Percentiles rank a stretch among this genome's conserved stretches.
Conservation (phyloP, 2,329 filamentous ascomycete genomes). For the Fusarium tanahbumbuense region DNA sequence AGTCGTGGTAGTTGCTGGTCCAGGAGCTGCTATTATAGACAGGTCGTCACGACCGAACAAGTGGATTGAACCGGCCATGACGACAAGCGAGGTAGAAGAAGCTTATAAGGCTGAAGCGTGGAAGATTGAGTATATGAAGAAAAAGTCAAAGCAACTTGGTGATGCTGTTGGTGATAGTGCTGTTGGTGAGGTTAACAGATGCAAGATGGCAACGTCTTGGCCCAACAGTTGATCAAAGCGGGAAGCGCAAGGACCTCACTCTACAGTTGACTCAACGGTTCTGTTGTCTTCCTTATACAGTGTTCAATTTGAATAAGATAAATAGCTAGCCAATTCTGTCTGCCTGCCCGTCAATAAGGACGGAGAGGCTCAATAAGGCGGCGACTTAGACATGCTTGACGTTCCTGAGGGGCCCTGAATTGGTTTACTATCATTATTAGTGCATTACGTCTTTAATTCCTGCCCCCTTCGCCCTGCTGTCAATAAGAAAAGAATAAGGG, state of each 20-base stretch:
- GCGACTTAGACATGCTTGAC: conserved; percentile 22
- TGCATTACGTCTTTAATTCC: not conserved
- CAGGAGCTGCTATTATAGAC: conserved; percentile 39
- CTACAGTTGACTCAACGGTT: not conserved
- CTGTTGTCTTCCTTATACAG: conserved; percentile 26
- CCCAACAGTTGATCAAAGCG: conserved; percentile 32
- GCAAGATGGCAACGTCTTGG: conserved; percentile 26
- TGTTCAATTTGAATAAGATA: conserved; percentile 1
- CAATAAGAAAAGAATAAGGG: conserved; percentile 13
- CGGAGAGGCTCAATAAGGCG: conserved; percentile 24
- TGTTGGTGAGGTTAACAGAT: conserved; percentile 19
- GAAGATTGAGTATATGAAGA: not conserved
- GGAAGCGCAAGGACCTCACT: conserved; percentile 32
- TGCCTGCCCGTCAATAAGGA: conserved; percentile 17
- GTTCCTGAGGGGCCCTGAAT: conserved; percentile 27
- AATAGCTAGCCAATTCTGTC: not conserved
- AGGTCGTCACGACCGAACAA: conserved; percentile 38
- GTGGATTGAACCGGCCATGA: conserved; percentile 32
- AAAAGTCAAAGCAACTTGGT: conserved; percentile 18
- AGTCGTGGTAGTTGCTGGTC: conserved; percentile 43
- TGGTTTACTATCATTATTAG: conserved; percentile 4
- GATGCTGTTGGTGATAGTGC: conserved; percentile 14
- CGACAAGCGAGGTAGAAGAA: not conserved
- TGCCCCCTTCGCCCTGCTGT: not conserved
- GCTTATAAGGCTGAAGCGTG: not conserved